Percentiles rank a stretch among this genome's conserved stretches.
phyloP scores from a whole-genome alignment of 345 rosid species.

The Hibiscus trionum region DNA sequence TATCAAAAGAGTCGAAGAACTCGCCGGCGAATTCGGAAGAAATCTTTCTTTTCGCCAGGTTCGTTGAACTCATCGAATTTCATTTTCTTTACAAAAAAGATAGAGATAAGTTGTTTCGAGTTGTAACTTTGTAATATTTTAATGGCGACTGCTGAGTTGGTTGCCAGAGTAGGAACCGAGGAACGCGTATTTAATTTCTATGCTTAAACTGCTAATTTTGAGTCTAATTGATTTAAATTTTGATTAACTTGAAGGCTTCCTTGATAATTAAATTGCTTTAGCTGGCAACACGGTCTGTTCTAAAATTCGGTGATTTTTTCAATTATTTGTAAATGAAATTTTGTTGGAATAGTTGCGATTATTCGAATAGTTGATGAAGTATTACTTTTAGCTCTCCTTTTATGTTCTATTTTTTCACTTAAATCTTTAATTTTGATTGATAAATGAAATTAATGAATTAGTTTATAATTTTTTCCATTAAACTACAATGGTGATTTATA shows the following conservation, averaged over 20 bases:
- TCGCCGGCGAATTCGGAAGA: constrained; percentile 47
- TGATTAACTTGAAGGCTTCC: background rate
- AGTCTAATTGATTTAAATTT: background rate
- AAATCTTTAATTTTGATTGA: background rate
- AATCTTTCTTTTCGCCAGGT: constrained; percentile 74
- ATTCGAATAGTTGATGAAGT: background rate
- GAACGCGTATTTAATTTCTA: background rate
- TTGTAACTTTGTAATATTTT: background rate
- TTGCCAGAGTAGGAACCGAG: background rate
- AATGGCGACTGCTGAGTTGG: background rate
- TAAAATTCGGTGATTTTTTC: background rate
- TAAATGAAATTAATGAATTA: background rate
- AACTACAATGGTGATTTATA: too few relatives aligned
- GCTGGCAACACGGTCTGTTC: background rate
- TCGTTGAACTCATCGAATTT: background rate
- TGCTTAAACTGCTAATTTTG: background rate
- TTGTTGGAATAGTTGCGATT: background rate
- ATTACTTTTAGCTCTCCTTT: too few relatives aligned
- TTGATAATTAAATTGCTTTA: constrained; percentile 2
- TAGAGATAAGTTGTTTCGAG: background rate
- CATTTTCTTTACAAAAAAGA: background rate
- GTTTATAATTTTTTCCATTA: background rate
- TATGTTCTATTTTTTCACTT: background rate
- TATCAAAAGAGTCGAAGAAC: constrained; percentile 51
- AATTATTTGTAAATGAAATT: background rate